phyloP scores from a whole-genome alignment of 805 yeast genomes.

The Ogataea salicorniae region DNA sequence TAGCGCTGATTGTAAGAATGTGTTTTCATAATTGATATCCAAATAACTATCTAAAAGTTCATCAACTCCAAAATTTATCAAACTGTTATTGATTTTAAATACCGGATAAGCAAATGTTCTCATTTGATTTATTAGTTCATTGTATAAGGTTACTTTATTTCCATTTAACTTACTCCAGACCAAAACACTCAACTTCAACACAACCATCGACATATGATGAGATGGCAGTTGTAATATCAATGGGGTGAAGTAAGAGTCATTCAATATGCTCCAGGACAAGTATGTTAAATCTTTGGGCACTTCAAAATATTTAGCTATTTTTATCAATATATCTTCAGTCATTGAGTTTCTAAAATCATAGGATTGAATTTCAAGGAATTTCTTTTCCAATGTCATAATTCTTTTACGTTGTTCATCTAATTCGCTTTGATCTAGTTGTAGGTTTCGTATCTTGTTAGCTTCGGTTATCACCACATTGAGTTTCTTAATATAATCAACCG shows the following conservation, averaged over 20 bases:
- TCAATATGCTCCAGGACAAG: constrained; percentile 70
- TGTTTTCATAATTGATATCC: constrained; percentile 21
- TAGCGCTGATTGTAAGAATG: constrained; percentile 22
- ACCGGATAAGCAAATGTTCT: neutral
- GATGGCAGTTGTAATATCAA: constrained; percentile 66
- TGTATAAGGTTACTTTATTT: constrained; percentile 1
- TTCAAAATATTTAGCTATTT: constrained; percentile 47
- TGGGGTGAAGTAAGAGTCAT: constrained; percentile 69
- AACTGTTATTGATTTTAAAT: constrained; percentile 1
- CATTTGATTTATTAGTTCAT: neutral
- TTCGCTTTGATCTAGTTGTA: constrained; percentile 22
- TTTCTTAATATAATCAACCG: constrained; percentile 81
- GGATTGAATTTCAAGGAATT: constrained; percentile 66
- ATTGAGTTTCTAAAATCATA: constrained; percentile 74
- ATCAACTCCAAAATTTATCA: constrained; percentile 15
- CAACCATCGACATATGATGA: constrained; percentile 68
- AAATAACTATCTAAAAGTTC: constrained; percentile 29
- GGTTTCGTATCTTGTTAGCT: constrained; percentile 34
- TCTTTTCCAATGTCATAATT: constrained; percentile 60
- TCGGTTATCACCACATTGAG: constrained; percentile 54
- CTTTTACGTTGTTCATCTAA: constrained; percentile 53
- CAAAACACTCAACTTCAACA: constrained; percentile 49
- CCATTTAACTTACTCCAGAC: constrained; percentile 22
- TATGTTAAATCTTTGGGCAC: constrained; percentile 44
- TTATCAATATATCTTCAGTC: constrained; percentile 62